phyloP scores from a whole-genome alignment of 495 filamentous ascomycete genomes.

The Xanthoparmelia taractica region DNA sequence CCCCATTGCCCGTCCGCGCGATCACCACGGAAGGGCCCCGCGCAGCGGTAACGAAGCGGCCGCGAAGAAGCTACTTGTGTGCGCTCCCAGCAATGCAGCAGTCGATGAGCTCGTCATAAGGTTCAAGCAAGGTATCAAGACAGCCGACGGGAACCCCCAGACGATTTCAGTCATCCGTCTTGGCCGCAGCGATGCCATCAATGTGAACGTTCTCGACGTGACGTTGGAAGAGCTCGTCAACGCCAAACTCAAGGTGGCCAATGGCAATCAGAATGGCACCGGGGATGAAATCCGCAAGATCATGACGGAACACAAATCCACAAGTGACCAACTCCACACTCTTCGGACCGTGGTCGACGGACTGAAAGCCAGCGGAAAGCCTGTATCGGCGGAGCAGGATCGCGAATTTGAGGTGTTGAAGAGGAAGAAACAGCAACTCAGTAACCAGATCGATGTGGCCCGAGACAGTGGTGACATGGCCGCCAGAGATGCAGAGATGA shows the following conservation, averaged over 20 bases:
- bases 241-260: slow-evolving; percentile 49
- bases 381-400: slow-evolving; percentile 54
- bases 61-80: slow-evolving; percentile 82
- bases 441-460: slow-evolving; percentile 71
- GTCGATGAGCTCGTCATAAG: slow-evolving; percentile 94
- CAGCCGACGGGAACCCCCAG: slow-evolving; percentile 58
- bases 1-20: slow-evolving; percentile 43
- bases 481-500: slow-evolving; percentile 74
- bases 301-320: slow-evolving; percentile 70
- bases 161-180: slow-evolving; percentile 79
- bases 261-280: slow-evolving; percentile 32
- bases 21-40: slow-evolving; percentile 18
- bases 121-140: slow-evolving; percentile 82
- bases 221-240: slow-evolving; percentile 89
- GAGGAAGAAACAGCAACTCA: slow-evolving; percentile 67
- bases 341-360: slow-evolving; percentile 63
- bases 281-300: slow-evolving; percentile 63
- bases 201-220: slow-evolving; percentile 79
- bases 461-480: slow-evolving; percentile 74
- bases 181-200: slow-evolving; percentile 91
- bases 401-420: slow-evolving; percentile 67
- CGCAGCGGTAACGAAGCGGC: slow-evolving; percentile 31
- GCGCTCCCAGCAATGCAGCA: slow-evolving; percentile 93
- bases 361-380: slow-evolving; percentile 55
- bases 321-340: slow-evolving; percentile 62